A percentile compares a stretch with the other conserved stretches of the same genome.
Conservation (phyloP, 768 basidiomycete species). For the Phaeotremella fagi region DNA sequence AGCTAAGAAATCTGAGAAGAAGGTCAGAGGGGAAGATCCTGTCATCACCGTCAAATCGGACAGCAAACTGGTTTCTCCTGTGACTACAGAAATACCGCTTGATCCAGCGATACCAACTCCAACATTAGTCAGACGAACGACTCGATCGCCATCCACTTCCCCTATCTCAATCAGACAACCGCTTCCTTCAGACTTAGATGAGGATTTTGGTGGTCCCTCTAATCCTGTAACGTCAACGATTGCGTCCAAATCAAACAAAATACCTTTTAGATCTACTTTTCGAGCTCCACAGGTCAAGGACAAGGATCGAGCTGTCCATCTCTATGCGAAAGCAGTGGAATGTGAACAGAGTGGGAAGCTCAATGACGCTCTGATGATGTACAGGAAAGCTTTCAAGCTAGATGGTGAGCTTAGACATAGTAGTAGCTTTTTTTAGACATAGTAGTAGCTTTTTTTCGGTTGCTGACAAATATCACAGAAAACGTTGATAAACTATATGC, state of each 20-base stretch:
- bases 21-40: neutral
- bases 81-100: neutral
- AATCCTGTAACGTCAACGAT: neutral
- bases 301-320: constrained; percentile 42
- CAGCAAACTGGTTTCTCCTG: neutral
- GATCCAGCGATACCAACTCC: neutral
- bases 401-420: constrained; percentile 49
- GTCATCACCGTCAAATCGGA: neutral
- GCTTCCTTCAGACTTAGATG: neutral
- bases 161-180: neutral
- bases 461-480: constrained; percentile 33
- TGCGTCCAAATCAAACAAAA: constrained; percentile 1
- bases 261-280: neutral
- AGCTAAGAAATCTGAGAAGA: constrained; percentile 2
- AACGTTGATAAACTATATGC: constrained; percentile 68
- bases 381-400: constrained; percentile 73
- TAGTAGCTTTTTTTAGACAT: neutral
- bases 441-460: constrained; percentile 1
- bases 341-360: constrained; percentile 69
- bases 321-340: constrained; percentile 67
- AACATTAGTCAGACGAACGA: neutral
- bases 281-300: neutral
- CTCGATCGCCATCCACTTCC: neutral
- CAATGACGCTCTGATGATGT: constrained; percentile 69
- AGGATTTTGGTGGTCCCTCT: neutral